Base-by-base conservation (phyloP, 768 basidiomycete species). In the Amyloporia xantha region DNA sequence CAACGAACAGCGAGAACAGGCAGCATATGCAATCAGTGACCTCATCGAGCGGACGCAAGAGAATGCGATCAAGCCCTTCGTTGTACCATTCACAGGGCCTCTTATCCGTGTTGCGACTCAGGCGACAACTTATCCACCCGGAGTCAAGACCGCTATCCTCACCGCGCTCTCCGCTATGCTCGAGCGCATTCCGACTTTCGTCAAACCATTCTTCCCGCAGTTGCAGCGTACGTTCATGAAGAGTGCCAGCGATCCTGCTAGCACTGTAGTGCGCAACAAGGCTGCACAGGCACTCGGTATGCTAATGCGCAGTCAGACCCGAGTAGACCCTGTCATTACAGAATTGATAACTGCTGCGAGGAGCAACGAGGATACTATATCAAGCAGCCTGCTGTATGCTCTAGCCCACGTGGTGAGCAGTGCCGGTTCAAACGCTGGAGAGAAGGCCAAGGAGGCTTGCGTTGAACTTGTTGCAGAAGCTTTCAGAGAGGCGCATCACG, bases 201-300 rank as follows among this genome's bases (percentile, higher is more conserved):
- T 98, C 57, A 91, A 89, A 65, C 95, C 95, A 2, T 98, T 98
- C 83, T 97, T 97, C 78, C 96, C 95, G 2, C 96, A 98, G 59
- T 69, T 98, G 27, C 95, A 97, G 60, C 81, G 94, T 27, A 97
- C 93, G 0, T 97, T 98, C 60, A 87, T 96, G 63, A 98, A 98
- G 70, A 88, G 91, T 38, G 77, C 86, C 2, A 79, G 85, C 49
- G 94, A 98, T 63, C 66, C 84, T 6, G 74, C 84, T 1, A 91
- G 88, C 53, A 69, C 78, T 1, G 78, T 80, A 13, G 91, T 98
- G 21, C 81, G 95, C 44, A 82, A 74, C 51, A 81, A 81, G 46
- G 93, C 92, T 0, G 91, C 84, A 0, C 76, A 84, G 35, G 94
- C 90, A 10, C 74, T 98, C 1, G 94, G 94, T 11, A 77, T 82